These are phyloP conservation scores for Sporormia fimetaria DNA, from an alignment of 495 filamentous ascomycete genomes.

Conservation along the genomic window DNA sequence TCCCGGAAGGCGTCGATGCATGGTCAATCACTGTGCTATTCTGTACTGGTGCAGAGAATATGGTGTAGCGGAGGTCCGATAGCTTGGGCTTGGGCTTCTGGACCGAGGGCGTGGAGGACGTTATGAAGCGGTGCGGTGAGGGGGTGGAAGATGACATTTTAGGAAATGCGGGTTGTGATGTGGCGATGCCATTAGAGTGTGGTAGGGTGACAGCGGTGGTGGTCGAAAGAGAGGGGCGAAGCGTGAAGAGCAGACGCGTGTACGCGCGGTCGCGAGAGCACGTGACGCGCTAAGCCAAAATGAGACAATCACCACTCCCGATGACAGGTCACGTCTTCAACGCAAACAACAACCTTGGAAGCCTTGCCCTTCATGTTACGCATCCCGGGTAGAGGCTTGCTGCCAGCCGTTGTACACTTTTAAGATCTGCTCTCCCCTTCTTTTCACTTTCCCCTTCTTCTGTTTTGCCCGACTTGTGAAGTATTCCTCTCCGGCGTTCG, in stretches of 20 bases:
- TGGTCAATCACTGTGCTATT: neutral
- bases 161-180: neutral
- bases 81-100: neutral
- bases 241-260: neutral
- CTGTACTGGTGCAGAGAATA: constrained; percentile 3
- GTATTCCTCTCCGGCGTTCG: too few relatives aligned
- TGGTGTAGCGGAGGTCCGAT: constrained; percentile 11
- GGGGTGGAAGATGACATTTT: constrained; percentile 12
- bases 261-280: constrained; percentile 7
- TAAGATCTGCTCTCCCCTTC: too few relatives aligned
- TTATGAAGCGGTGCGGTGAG: constrained; percentile 21
- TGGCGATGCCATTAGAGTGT: neutral
- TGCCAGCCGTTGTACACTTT: too few relatives aligned
- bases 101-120: neutral
- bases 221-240: too few relatives aligned
- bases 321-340: too few relatives aligned
- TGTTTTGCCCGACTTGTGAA: too few relatives aligned
- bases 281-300: constrained; percentile 1
- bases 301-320: too few relatives aligned
- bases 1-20: neutral
- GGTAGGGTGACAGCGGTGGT: neutral
- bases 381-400: too few relatives aligned
- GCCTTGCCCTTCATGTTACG: too few relatives aligned
- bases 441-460: too few relatives aligned
- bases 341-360: too few relatives aligned